phyloP scores from a whole-genome alignment of 2,329 filamentous ascomycete species.

The Mycogone perniciosa region DNA sequence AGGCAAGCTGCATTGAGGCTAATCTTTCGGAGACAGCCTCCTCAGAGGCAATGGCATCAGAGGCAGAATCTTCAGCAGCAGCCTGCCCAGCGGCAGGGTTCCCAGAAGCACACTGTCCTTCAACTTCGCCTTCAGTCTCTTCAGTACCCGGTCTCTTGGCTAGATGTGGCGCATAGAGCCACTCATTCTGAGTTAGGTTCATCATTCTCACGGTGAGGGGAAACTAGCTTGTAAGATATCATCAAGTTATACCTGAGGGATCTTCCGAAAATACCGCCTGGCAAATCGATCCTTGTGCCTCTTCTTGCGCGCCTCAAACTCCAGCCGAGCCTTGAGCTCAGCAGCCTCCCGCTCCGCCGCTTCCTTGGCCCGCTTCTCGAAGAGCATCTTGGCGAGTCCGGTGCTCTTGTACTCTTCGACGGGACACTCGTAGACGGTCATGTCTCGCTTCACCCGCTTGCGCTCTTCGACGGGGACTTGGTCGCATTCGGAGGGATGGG shows the following conservation, averaged over 20 bases:
- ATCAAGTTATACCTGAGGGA: not conserved
- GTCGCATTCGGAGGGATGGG: slow-evolving; percentile 6
- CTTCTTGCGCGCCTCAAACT: slow-evolving; percentile 9
- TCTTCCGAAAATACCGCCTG: slow-evolving; percentile 7
- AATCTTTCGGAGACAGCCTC: too few relatives aligned
- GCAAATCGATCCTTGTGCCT: slow-evolving; percentile 7
- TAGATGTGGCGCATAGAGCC: not conserved
- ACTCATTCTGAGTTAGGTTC: not conserved
- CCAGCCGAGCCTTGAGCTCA: not conserved
- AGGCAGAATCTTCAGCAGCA: not conserved
- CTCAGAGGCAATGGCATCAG: too few relatives aligned
- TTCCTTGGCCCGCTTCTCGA: slow-evolving; percentile 2
- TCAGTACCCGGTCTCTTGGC: too few relatives aligned
- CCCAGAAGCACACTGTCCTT: not conserved
- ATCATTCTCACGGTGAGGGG: not conserved
- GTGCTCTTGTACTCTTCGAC: slow-evolving; percentile 10
- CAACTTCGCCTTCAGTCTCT: too few relatives aligned
- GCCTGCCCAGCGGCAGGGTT: not conserved
- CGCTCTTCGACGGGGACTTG: slow-evolving; percentile 5
- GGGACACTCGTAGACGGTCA: slow-evolving; percentile 10
- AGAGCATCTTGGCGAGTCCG: slow-evolving; percentile 4
- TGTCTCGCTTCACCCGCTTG: slow-evolving; percentile 1
- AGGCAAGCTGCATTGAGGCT: too few relatives aligned
- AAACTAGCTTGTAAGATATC: too few relatives aligned
- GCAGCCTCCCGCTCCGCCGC: slow-evolving; percentile 6